Base-by-base conservation (phyloP, 306 rosid genomes). In the Corylus heterophylla region DNA sequence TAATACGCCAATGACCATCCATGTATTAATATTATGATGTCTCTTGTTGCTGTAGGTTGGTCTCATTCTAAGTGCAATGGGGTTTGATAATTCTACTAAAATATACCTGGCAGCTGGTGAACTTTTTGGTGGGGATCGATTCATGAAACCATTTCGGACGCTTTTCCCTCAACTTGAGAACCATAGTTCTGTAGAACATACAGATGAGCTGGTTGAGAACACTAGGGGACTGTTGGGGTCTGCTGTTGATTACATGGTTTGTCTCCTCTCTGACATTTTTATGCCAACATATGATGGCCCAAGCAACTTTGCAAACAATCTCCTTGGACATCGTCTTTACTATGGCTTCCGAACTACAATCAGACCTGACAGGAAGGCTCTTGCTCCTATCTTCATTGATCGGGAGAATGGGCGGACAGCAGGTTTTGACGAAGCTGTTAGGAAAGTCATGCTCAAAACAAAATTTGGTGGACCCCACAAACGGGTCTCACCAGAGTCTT, bases 201-300 rank as follows among this genome's bases (percentile, higher is more conserved):
- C 97, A 29, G 97, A 93, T 13, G 98, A 93, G 83, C 90, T 96
- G 59, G 87, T 55, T 67, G 94, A 86, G 82, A 91, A 96, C 83
- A 62, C 90, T 51, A 89, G 92, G 84, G 99, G 99, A 39, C 78
- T 96, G 81, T 83, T 90, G 67, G 99, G 99, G 75, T 93, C 99
- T 77, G 99, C 99, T 35, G 99, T 96, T 78, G 99, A 93, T 83
- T 96, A 96, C 92, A 93, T 96, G 99, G 98, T 93, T 81, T 93
- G 98, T 82, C 99, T 96, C 66, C 94, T 96, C 51, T 96, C 99
- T 50, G 99, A 96, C 85, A 93, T 96, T 80, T 96, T 96, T 84
- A 91, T 93, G 96, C 99, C 99, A 72, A 96, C 99, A 64, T 96
- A 93, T 84, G 99, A 96, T 76, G 99, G 99, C 31, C 99, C 99